These are phyloP conservation scores for Scenedesmus sp. DNA, from an alignment of 163 green algal genomes.

Conservation along the genomic window DNA sequence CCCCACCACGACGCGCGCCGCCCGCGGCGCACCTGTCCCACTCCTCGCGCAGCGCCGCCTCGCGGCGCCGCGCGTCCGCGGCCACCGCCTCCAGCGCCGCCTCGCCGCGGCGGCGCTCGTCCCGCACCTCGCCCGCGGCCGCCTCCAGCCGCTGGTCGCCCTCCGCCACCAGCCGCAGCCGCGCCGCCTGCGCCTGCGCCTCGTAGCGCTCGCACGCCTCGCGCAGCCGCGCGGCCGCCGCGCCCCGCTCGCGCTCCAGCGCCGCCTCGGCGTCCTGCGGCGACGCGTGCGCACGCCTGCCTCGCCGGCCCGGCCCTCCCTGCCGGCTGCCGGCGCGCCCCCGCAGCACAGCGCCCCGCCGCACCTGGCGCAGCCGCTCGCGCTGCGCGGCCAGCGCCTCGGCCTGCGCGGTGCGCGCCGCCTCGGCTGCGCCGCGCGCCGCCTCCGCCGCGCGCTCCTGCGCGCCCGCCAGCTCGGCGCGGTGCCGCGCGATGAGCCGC, in stretches of 20 bases:
- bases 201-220: slow-evolving; percentile 69
- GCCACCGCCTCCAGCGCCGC: slow-evolving; percentile 47
- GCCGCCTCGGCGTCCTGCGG: slow-evolving; percentile 64
- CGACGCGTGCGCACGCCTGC: background rate
- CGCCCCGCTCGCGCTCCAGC: slow-evolving; percentile 64
- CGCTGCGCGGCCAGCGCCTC: slow-evolving; percentile 46
- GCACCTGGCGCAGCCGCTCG: slow-evolving; percentile 57
- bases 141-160: slow-evolving; percentile 67
- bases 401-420: slow-evolving; percentile 34
- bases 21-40: slow-evolving; percentile 39
- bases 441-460: slow-evolving; percentile 47
- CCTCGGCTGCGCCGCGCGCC: background rate
- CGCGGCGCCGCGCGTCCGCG: slow-evolving; percentile 14
- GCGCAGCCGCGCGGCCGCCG: slow-evolving; percentile 52
- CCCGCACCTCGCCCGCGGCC: slow-evolving; percentile 60
- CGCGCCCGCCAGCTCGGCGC: slow-evolving; percentile 64
- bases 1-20: too few species aligned
- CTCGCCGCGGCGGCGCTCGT: slow-evolving; percentile 62
- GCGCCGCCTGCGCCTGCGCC: slow-evolving; percentile 64
- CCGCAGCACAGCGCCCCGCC: too few species aligned
- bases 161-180: slow-evolving; percentile 70
- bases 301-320: too few species aligned
- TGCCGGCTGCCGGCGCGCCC: too few species aligned
- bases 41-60: slow-evolving; percentile 32
- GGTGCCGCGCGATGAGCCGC: slow-evolving; percentile 71